Base-by-base conservation (phyloP, 1,284 basidiomycete genomes). In the Naganishia sp. region DNA sequence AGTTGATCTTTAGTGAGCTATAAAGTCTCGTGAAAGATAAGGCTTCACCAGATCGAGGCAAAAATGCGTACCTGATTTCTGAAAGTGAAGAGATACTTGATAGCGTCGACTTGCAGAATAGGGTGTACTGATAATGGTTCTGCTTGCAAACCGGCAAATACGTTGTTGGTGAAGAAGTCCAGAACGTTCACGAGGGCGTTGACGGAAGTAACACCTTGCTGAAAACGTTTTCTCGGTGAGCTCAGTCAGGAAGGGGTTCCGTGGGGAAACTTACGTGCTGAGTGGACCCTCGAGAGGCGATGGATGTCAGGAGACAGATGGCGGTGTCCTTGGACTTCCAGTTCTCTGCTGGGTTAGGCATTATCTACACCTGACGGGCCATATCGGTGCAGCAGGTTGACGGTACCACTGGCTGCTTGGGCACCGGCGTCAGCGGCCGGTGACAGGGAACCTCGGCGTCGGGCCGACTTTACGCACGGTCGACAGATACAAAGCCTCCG, bases 301-400 rank as follows among this genome's bases (percentile, higher is more conserved):
- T 87, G 1, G 92, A 92, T 7, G 91, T 93, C 72, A 99, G 83
- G 32, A 98, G 81, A 80, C 92, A 99, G 58, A 98, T 88, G n/a
- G 95, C 95, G 21, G 90, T 90, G 79, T 98, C 94, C 80, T 99
- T 99, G 58, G 88, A 85, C 76, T 90, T 90, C 94, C 94, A 99
- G 73, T 90, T 90, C 32, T 84, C 84, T 7, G 80, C 75, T 13
- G 86, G 87, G 74, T 90, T 85, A n/a, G n/a, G n/a, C n/a, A 53
- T 53, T 53, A 31, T 53, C 52, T 7, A 32, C 35, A 4, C 31
- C 52, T 6, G 52, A 53, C 17, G 17, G 28, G 21, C 52, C 52
- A 32, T 53, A 53, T 53, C 52, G 52, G 17, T 53, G 52, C 52
- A 53, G n/a, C 32, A 53, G 39, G 17, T 53, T 53, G 52, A 53